Evolutionary conservation across 139 green algal species (phyloP), one percentile per base, ranked within the genome.

Genomic region (Trebouxia sp.): DNA sequence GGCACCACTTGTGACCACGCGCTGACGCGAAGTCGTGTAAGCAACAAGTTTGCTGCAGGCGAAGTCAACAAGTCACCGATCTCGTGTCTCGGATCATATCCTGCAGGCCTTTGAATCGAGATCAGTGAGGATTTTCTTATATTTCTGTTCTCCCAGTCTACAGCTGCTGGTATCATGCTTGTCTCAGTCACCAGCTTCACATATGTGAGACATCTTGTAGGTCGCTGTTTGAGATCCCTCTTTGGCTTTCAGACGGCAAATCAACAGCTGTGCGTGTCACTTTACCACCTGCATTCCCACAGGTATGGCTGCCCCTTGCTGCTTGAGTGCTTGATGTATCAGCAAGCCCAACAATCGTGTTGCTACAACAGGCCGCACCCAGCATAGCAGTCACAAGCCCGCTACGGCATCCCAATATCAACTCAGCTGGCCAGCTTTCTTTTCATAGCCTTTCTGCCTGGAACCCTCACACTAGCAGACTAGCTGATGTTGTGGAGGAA

Each of bases 401-500:
- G 39, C 30, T 56, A 9, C 42, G 26, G 26, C 69, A 77, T 77
- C 10, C 24, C 24, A 51, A 32, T 51, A 41, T 77, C 11, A 53
- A 77, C n/a, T 26, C 69, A 37, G 15, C 69, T 53, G 69, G 69
- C 24, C 42, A 77, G 39, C 42, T 77, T 22, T 41, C 42, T 6
- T 53, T 38, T 26, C 42, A 32, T 38, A 48, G 43, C 41, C 69
- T 77, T 32, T n/a, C 53, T n/a, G 24, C 35, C 28, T 77, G 69
- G 69, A 41, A 53, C 30, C 26, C 39, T 35, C 62, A 45, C 32
- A 30, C n/a, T 41, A 77, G 69, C 41, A 77, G 20, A 26, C 42
- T 77, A 17, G 69, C 69, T 38, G 69, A 77, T 38, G 42, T 77
- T 26, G 69, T 77, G 6, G 37, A 51, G 69, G 69, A 77, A 53